These are phyloP conservation scores for Picea sitchensis DNA, from an alignment of 75 land plant species.

Conservation along the genomic window DNA sequence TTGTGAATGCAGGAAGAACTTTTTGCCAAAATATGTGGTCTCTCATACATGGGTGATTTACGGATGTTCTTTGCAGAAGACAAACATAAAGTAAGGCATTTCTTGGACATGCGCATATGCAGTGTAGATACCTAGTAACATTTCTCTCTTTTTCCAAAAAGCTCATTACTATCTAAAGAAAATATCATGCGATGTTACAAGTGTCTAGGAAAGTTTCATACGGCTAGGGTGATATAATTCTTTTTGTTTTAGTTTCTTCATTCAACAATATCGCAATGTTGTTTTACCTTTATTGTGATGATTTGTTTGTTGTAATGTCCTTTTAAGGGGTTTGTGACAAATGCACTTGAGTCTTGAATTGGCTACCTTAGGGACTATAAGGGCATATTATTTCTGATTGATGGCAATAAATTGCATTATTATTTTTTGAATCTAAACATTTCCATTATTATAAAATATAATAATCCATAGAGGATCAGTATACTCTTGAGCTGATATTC, in stretches of 20 bases:
- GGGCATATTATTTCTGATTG: no score
- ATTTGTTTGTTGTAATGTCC: no score
- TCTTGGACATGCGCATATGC: constrained; percentile 8
- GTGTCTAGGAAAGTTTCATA: neutral
- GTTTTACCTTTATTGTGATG: no score
- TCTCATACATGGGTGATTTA: constrained; percentile 91
- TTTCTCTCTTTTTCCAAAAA: neutral
- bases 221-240: neutral
- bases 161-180: neutral
- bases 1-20: constrained; percentile 68
- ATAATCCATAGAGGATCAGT: no score
- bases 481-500: no score
- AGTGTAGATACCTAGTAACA: neutral
- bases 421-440: no score
- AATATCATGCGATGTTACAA: neutral
- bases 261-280: no score
- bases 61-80: constrained; percentile 98
- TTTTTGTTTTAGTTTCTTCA: neutral
- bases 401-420: no score
- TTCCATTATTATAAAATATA: no score
- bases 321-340: no score
- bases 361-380: no score
- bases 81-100: constrained; percentile 61
- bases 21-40: constrained; percentile 78
- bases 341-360: no score